These are phyloP conservation scores for Zoysia japonica DNA, from an alignment of 176 grass and related monocot species.

Conservation along the genomic window DNA sequence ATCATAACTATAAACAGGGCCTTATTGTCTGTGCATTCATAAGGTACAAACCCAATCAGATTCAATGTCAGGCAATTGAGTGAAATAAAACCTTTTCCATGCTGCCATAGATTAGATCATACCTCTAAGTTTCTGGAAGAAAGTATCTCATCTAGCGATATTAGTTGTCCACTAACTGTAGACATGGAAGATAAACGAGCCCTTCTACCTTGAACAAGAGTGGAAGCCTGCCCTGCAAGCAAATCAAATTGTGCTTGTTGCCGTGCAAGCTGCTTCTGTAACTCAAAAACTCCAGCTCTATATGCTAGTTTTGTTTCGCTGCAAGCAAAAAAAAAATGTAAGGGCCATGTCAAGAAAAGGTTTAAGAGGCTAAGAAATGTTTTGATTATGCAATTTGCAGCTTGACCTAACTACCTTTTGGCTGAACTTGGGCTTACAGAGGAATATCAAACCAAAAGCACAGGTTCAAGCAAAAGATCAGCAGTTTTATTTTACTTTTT, in stretches of 20 bases:
- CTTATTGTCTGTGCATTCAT: background rate
- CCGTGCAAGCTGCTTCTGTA: conserved; percentile 82
- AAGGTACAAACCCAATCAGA: background rate
- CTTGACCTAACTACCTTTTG: conserved; percentile 25
- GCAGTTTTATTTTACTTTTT: conserved; percentile 4
- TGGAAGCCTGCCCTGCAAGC: conserved; percentile 89
- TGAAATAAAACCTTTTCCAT: conserved; percentile 4
- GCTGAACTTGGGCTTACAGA: conserved; percentile 8
- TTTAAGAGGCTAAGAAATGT: conserved; percentile 25
- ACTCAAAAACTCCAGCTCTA: conserved; percentile 82
- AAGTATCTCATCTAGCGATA: conserved; percentile 79
- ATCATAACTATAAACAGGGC: background rate
- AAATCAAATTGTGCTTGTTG: conserved; percentile 89
- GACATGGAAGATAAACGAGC: conserved; percentile 72
- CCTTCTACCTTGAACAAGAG: conserved; percentile 90
- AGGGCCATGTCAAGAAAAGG: conserved; percentile 31
- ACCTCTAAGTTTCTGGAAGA: conserved; percentile 88
- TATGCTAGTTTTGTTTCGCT: conserved; percentile 95
- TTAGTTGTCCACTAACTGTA: conserved; percentile 71
- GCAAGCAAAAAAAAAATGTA: background rate
- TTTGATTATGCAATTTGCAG: conserved; percentile 7
- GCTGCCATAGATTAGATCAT: conserved; percentile 25
- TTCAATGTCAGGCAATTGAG: conserved; percentile 28
- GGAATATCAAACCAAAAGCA: conserved; percentile 5
- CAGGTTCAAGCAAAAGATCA: conserved; percentile 18